These are phyloP conservation scores for Colletotrichum spaethianum DNA, from an alignment of 2,329 filamentous ascomycete genomes.

Conservation along the genomic window DNA sequence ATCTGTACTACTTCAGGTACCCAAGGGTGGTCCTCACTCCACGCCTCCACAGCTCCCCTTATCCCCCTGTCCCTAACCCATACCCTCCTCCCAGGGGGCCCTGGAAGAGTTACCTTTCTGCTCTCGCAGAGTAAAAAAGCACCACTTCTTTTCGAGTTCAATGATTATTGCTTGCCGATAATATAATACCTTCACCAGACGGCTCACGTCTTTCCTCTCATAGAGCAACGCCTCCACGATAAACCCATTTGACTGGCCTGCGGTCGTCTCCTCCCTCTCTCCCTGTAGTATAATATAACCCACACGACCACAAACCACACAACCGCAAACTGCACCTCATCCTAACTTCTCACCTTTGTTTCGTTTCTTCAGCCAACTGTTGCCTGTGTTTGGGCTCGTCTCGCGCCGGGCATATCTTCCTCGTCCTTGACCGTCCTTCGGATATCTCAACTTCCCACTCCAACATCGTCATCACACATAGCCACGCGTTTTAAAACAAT, in stretches of 20 bases:
- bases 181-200: conserved; percentile 45
- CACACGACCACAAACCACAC: conserved; percentile 23
- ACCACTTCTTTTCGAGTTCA: conserved; percentile 39
- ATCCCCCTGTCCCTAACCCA: conserved; percentile 42
- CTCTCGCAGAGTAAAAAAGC: conserved; percentile 35
- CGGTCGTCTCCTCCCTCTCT: conserved; percentile 25
- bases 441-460: neutral
- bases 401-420: conserved; percentile 11
- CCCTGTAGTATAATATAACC: conserved; percentile 35
- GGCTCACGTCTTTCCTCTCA: conserved; percentile 37
- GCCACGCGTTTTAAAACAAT: conserved; percentile 9
- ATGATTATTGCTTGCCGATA: conserved; percentile 44
- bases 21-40: conserved; percentile 39
- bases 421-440: conserved; percentile 21
- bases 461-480: conserved; percentile 16
- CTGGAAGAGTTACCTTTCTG: conserved; percentile 19
- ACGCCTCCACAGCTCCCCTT: conserved; percentile 43
- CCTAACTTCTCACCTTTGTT: conserved; percentile 36
- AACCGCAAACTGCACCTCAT: conserved; percentile 30
- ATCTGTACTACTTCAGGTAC: conserved; percentile 41
- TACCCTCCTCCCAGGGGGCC: conserved; percentile 36
- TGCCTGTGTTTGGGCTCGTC: conserved; percentile 27
- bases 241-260: conserved; percentile 34
- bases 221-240: conserved; percentile 42
- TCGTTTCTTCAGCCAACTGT: conserved; percentile 31